Percentiles rank a stretch among this genome's conserved stretches.
phyloP scores from a whole-genome alignment of 2,329 filamentous ascomycete species.

The Colletotrichum lentis region DNA sequence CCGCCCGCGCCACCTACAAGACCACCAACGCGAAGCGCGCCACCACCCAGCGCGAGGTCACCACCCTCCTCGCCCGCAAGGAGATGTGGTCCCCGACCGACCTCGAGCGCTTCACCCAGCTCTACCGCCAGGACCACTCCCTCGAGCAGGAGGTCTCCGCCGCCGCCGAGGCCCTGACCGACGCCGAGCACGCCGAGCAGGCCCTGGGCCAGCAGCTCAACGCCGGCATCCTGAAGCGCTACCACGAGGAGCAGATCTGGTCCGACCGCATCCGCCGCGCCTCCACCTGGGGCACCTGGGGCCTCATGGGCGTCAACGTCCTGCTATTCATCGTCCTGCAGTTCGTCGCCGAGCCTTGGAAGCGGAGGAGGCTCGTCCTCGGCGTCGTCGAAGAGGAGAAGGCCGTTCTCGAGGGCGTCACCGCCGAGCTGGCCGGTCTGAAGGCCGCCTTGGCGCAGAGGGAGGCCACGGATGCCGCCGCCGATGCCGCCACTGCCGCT shows the following conservation, averaged over 20 bases:
- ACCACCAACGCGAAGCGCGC: slow-evolving; percentile 83
- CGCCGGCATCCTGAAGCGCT: slow-evolving; percentile 84
- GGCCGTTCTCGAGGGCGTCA: slow-evolving; percentile 60
- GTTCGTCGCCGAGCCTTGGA: slow-evolving; percentile 92
- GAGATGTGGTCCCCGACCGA: slow-evolving; percentile 88
- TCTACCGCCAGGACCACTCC: slow-evolving; percentile 91
- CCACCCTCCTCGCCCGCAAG: slow-evolving; percentile 90
- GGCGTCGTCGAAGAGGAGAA: slow-evolving; percentile 84
- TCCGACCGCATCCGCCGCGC: slow-evolving; percentile 95
- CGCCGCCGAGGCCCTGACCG: slow-evolving; percentile 75
- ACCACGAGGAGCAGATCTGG: slow-evolving; percentile 99
- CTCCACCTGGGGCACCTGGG: slow-evolving; percentile 98
- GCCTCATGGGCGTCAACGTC: slow-evolving; percentile 96
- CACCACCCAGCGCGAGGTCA: slow-evolving; percentile 94
- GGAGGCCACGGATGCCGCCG: slow-evolving; percentile 48
- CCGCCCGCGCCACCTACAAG: slow-evolving; percentile 79
- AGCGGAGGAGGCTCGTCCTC: slow-evolving; percentile 78
- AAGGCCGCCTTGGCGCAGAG: slow-evolving; percentile 42
- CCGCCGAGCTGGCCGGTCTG: slow-evolving; percentile 52
- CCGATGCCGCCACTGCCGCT: slow-evolving; percentile 46
- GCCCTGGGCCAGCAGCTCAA: slow-evolving; percentile 78
- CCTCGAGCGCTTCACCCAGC: slow-evolving; percentile 90
- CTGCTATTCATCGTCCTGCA: slow-evolving; percentile 86
- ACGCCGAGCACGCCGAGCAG: slow-evolving; percentile 82
- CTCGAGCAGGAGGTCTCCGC: slow-evolving; percentile 85